Base-by-base conservation (phyloP, 169 alveolate genomes). In the Plasmodium cynomolgi region DNA sequence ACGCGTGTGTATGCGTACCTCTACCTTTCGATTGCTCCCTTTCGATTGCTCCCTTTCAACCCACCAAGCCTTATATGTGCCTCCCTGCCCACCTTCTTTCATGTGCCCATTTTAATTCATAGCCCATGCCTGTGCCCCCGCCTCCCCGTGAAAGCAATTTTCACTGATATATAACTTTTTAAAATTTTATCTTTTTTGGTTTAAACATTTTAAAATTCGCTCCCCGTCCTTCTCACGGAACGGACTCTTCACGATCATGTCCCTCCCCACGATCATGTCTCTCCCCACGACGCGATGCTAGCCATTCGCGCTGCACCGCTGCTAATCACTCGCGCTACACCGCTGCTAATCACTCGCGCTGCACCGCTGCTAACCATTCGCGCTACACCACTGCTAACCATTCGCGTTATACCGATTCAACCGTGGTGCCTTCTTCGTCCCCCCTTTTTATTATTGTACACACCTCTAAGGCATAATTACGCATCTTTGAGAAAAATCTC, bases 111-210 rank as follows among this genome's bases (percentile, higher is more conserved):
- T 68, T 68, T 17, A 68, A 68, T 68, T 68, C 77, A 68, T 68
- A 33, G n/a, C 77, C 34, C 82, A 50, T 54, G 68, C 31, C 54
- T 15, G 34, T 33, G 56, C 23, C 29, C 77, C 77, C 31, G 26
- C 44, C 33, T 23, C n/a, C 29, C 33, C 34, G 86, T 81, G 77
- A n/a, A 50, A 11, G 26, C 37, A 84, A 68, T 68, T 84, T 11
- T 39, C 81, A 68, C 33, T 68, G 74, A 44, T 39, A 84, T 81
- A 23, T 44, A 72, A 71, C 75, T 84, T 84, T 84, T 84, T 37
- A 68, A 84, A 68, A 26, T 34, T 34, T 84, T 84, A 54, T 84
- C 31, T 84, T 84, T 84, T 84, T 84, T 41, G 77, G 92, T 84
- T 68, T 39, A 71, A 84, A 39, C 33, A 39, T 81, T 81, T 81